These are phyloP conservation scores for Alloteropsis semialata DNA, from an alignment of 176 grass and related monocot species.

Conservation along the genomic window DNA sequence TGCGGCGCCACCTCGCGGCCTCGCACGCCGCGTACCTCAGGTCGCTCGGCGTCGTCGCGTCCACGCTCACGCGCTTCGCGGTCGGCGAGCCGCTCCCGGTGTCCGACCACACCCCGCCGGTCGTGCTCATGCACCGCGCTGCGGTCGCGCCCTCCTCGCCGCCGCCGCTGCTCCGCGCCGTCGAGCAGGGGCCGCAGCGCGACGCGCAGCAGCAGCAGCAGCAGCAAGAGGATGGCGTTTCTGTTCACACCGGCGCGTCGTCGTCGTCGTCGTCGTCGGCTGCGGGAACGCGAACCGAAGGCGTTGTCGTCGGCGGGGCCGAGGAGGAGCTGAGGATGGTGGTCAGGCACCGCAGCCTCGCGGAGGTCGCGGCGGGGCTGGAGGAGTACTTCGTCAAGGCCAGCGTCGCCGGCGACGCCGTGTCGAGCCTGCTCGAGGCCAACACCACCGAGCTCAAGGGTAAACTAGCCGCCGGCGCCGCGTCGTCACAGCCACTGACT, in stretches of 20 bases:
- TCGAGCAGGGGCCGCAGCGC: slow-evolving; percentile 30
- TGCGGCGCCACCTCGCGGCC: slow-evolving; percentile 54
- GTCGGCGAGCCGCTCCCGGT: slow-evolving; percentile 72
- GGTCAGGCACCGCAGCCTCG: slow-evolving; percentile 67
- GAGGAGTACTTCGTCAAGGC: slow-evolving; percentile 70
- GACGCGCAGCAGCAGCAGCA: not conserved
- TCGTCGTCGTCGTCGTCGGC: not conserved
- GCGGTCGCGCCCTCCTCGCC: slow-evolving; percentile 12
- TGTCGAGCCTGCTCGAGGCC: slow-evolving; percentile 55
- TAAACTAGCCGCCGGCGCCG: not conserved
- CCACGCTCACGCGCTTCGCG: slow-evolving; percentile 70
- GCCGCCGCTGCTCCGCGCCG: slow-evolving; percentile 33
- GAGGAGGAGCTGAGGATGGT: slow-evolving; percentile 43
- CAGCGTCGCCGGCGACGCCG: slow-evolving; percentile 43
- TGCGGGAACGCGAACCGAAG: not conserved
- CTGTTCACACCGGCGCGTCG: not conserved
- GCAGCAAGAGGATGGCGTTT: not conserved
- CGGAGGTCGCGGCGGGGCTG: slow-evolving; percentile 70
- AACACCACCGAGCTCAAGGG: slow-evolving; percentile 32
- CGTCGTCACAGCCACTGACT: not conserved
- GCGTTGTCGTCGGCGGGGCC: no score
- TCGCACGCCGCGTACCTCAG: slow-evolving; percentile 75
- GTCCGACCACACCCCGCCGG: slow-evolving; percentile 67
- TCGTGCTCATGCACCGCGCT: slow-evolving; percentile 49
- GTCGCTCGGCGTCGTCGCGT: slow-evolving; percentile 52